phyloP scores from a whole-genome alignment of 768 basidiomycete genomes.

The Chlorophyllum brunneum region DNA sequence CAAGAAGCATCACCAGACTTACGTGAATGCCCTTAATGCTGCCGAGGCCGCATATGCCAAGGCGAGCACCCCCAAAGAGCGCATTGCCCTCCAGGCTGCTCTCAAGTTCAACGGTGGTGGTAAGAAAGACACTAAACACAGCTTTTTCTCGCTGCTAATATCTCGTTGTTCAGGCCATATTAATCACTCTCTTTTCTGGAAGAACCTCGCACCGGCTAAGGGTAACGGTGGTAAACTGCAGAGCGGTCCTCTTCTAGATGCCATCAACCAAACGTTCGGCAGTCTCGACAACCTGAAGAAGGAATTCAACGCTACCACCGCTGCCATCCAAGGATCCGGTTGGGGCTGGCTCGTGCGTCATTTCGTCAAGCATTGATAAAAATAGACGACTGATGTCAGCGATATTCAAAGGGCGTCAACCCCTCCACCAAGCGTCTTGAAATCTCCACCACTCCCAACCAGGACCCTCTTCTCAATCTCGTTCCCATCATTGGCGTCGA shows the following conservation, averaged over 20 bases:
- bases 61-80: conserved; percentile 60
- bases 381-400: not conserved
- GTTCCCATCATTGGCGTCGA: conserved; percentile 93
- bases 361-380: not conserved
- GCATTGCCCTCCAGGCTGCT: conserved; percentile 84
- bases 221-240: conserved; percentile 61
- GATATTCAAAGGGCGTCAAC: conserved; percentile 59
- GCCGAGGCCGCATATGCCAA: conserved; percentile 83
- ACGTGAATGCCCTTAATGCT: conserved; percentile 92
- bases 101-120: conserved; percentile 99
- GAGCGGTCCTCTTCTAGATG: conserved; percentile 68
- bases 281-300: conserved; percentile 85
- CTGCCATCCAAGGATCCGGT: conserved; percentile 92
- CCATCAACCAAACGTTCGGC: conserved; percentile 80
- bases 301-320: conserved; percentile 81
- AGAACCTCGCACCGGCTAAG: conserved; percentile 76
- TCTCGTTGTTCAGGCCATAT: conserved; percentile 61
- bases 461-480: conserved; percentile 82
- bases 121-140: conserved; percentile 15
- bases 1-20: conserved; percentile 86
- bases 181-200: conserved; percentile 98
- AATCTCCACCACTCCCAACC: conserved; percentile 91
- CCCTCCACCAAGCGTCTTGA: conserved; percentile 68
- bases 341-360: conserved; percentile 93
- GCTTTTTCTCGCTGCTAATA: not conserved